Conservation (phyloP, 352 stramenopile genomes). For the Blastocystis sp. region DNA sequence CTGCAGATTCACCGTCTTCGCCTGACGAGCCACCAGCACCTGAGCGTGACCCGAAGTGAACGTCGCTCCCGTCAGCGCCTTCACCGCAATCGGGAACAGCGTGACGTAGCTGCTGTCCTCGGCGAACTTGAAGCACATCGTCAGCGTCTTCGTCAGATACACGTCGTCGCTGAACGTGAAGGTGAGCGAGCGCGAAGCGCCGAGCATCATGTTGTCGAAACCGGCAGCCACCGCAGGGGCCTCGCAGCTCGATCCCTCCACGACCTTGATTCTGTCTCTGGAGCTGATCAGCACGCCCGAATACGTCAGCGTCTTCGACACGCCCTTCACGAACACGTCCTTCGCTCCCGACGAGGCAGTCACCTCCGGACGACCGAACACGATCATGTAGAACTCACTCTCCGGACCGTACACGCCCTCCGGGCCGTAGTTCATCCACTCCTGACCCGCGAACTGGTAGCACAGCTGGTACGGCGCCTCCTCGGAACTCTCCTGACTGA, state of each 20-base stretch:
- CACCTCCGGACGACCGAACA: conserved; percentile 46
- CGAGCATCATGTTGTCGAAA: conserved; percentile 46
- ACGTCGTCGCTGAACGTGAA: conserved; percentile 34
- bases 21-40: conserved; percentile 31
- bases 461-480: conserved; percentile 48
- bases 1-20: conserved; percentile 11
- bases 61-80: neutral
- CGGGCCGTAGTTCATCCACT: conserved; percentile 51
- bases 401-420: neutral
- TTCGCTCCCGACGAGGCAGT: neutral
- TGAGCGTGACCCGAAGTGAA: conserved; percentile 18
- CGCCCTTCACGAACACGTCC: conserved; percentile 51
- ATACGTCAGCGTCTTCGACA: conserved; percentile 36
- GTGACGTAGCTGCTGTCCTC: conserved; percentile 14
- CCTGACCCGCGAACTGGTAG: conserved; percentile 49
- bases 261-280: conserved; percentile 34
- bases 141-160: neutral
- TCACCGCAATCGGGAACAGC: conserved; percentile 45
- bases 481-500: conserved; percentile 38
- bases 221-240: neutral
- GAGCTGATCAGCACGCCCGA: neutral
- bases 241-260: conserved; percentile 8
- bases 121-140: conserved; percentile 51
- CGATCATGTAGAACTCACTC: conserved; percentile 26
- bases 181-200: neutral